Evolutionary conservation across 2,329 filamentous ascomycete genomes (phyloP).

Genomic region (Phoma sp.): DNA sequence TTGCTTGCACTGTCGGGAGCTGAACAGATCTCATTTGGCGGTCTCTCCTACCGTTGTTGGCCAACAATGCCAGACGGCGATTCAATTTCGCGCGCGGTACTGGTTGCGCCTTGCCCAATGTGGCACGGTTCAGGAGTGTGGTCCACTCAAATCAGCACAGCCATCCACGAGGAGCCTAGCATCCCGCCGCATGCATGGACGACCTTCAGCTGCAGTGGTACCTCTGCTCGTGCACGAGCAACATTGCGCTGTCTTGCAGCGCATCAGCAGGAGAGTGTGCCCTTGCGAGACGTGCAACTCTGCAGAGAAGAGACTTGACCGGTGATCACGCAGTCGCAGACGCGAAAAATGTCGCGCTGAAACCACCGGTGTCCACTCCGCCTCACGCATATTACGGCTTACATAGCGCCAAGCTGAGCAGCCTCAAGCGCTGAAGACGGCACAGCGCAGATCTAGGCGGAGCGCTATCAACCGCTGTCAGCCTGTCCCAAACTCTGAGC

Average conservation of each 20-base stretch:
- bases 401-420: constrained; percentile 17
- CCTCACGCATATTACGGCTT: constrained; percentile 12
- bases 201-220: constrained; percentile 2
- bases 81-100: constrained; percentile 32
- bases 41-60: constrained; percentile 21
- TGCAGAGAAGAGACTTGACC: not conserved
- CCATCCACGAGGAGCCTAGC: constrained; percentile 15
- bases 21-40: constrained; percentile 22
- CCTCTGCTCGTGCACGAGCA: constrained; percentile 7
- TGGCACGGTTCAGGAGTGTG: constrained; percentile 15
- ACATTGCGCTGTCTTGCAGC: constrained; percentile 1
- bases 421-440: constrained; percentile 29
- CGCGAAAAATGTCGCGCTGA: constrained; percentile 4
- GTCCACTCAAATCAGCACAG: constrained; percentile 14
- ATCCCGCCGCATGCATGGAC: constrained; percentile 12
- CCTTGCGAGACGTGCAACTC: constrained; percentile 3
- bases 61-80: constrained; percentile 21
- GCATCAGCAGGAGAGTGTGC: not conserved
- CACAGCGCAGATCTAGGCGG: constrained; percentile 19
- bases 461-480: constrained; percentile 8
- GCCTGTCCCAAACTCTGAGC: constrained; percentile 10
- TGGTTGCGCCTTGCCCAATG: constrained; percentile 5
- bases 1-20: constrained; percentile 18
- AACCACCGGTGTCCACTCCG: constrained; percentile 13
- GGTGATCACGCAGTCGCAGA: not conserved